Evolutionary conservation across 1,284 basidiomycete genomes (phyloP).

Genomic region (Albatrellus sp.): DNA sequence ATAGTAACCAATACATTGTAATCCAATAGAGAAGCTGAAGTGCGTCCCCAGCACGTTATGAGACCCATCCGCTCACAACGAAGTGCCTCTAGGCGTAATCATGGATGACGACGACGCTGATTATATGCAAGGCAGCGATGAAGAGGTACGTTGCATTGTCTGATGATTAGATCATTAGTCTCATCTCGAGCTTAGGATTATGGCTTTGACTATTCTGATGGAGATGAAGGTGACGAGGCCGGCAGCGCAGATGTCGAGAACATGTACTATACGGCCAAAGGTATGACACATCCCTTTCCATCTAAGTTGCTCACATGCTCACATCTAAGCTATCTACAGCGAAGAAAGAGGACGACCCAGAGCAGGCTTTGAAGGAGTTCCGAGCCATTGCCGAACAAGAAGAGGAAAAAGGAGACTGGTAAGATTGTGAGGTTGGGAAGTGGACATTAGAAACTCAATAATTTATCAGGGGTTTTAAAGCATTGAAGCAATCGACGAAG

Average conservation of each 20-base stretch:
- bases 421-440: not conserved
- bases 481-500: slow-evolving; percentile 96
- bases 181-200: slow-evolving; percentile 56
- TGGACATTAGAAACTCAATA: not conserved
- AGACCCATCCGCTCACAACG: too few species aligned
- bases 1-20: too few species aligned
- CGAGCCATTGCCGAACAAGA: slow-evolving; percentile 81
- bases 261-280: slow-evolving; percentile 96
- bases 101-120: slow-evolving; percentile 88
- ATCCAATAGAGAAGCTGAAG: too few species aligned
- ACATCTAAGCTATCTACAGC: slow-evolving; percentile 30
- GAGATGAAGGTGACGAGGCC: slow-evolving; percentile 68
- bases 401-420: slow-evolving; percentile 89
- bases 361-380: slow-evolving; percentile 83
- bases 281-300: slow-evolving; percentile 33
- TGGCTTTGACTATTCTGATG: slow-evolving; percentile 94
- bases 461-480: slow-evolving; percentile 86
- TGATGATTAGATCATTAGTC: slow-evolving; percentile 7
- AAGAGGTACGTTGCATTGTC: slow-evolving; percentile 40
- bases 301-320: not conserved
- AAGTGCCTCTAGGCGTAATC: slow-evolving; percentile 4
- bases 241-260: slow-evolving; percentile 94
- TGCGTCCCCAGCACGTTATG: too few species aligned
- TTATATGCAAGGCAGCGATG: slow-evolving; percentile 79
- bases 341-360: slow-evolving; percentile 86